Evolutionary conservation across 2,329 filamentous ascomycete genomes (phyloP).

Genomic region (Pseudogymnoascus destructans): DNA sequence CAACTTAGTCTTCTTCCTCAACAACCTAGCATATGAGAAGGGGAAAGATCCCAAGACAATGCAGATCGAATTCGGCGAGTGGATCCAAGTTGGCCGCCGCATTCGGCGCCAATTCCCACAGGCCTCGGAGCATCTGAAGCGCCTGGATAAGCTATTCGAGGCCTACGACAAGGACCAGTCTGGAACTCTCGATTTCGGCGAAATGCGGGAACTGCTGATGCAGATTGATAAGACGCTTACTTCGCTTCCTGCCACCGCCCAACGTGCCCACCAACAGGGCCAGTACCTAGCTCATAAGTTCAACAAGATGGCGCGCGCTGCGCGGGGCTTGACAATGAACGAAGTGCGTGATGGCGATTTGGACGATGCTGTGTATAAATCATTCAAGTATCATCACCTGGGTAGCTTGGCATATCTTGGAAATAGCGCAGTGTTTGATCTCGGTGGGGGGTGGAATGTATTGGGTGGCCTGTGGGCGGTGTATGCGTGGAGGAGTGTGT

Average conservation of each 20-base stretch:
- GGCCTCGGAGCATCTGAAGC: slow-evolving; percentile 70
- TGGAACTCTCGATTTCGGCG: slow-evolving; percentile 86
- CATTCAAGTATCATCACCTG: slow-evolving; percentile 87
- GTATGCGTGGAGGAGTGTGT: slow-evolving; percentile 90
- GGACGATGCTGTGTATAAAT: slow-evolving; percentile 83
- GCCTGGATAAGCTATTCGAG: slow-evolving; percentile 80
- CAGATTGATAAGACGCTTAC: slow-evolving; percentile 95
- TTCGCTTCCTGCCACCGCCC: slow-evolving; percentile 84
- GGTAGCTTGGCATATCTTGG: slow-evolving; percentile 90
- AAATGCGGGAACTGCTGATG: slow-evolving; percentile 73
- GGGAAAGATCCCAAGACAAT: slow-evolving; percentile 83
- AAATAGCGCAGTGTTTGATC: slow-evolving; percentile 91
- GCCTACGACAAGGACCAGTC: slow-evolving; percentile 88
- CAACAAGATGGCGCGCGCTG: slow-evolving; percentile 72
- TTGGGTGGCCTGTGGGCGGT: slow-evolving; percentile 82
- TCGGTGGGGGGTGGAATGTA: slow-evolving; percentile 62
- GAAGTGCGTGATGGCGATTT: slow-evolving; percentile 78
- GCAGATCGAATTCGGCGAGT: slow-evolving; percentile 75
- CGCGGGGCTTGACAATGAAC: slow-evolving; percentile 64
- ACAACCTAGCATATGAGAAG: slow-evolving; percentile 79
- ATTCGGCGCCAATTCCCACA: slow-evolving; percentile 88
- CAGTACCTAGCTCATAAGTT: slow-evolving; percentile 86
- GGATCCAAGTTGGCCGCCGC: slow-evolving; percentile 69
- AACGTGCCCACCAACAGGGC: slow-evolving; percentile 92
- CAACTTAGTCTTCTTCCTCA: slow-evolving; percentile 80